Evolutionary conservation across 768 basidiomycete species (phyloP), one percentile per base, ranked within the genome.

Genomic region (Chalciporus piperatus): DNA sequence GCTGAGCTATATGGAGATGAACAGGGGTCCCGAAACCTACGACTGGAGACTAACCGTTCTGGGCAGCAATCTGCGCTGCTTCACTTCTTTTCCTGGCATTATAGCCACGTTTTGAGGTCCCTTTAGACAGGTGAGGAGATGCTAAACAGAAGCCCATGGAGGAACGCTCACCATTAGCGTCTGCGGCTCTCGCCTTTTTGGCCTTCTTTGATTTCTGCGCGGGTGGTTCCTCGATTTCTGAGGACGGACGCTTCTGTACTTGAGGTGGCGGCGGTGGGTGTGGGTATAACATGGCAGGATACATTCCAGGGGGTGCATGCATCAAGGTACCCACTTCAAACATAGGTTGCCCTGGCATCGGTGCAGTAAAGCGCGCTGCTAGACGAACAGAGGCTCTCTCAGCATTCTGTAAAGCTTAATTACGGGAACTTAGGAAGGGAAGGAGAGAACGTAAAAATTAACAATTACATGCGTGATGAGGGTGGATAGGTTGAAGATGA

Each of bases 11-110:
- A 57, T 54, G 55, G 49, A 22, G 39, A 49, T 57, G 57, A 66
- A 47, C 40, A 41, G 52, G 43, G 43, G 51, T 46, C 46, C 51
- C 28, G 38, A 55, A 58, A 40, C 4, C 41, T 45, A 46, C 30
- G 41, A 59, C 50, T 28, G 41, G 45, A 28, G 28, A 52, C 68
- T 14, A 61, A 88, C 87, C 83, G 59, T 81, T 84, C 63, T 83
- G 79, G 39, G 81, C 81, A 27, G 79, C 77, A 60, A 81, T 80
- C 59, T 82, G 79, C 2, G 82, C 84, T 22, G 83, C 82, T 51
- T 89, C 87, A 55, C 70, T 83, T 51, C 87, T 84, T 69, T 87
- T 89, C 74, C 84, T 87, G 47, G 82, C 72, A 55, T 77, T 85
- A 59, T 83, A 84, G 39, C 84, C 86, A 58, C 85, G 82, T 70